A percentile compares a stretch with the other conserved stretches of the same genome.
These are phyloP conservation scores for Ophiostoma montium DNA, from an alignment of 2,329 filamentous ascomycete genomes.

Conservation along the genomic window DNA sequence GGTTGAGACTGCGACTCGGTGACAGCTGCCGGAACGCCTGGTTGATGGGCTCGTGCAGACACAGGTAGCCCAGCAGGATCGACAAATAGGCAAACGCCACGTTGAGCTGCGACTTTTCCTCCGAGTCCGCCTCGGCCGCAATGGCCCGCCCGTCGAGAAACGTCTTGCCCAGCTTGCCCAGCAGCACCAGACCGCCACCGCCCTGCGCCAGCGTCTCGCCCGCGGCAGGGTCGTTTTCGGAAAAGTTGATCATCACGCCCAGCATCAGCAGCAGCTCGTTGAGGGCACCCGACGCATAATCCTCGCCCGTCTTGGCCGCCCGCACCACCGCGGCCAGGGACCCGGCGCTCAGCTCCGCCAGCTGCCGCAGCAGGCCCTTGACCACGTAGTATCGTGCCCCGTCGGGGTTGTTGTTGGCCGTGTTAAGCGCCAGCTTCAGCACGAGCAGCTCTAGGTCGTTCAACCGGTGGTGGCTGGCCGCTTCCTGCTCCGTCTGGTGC, in stretches of 20 bases:
- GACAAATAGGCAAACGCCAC: constrained; percentile 80
- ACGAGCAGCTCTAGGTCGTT: constrained; percentile 32
- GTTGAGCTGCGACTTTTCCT: constrained; percentile 62
- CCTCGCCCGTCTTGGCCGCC: constrained; percentile 30
- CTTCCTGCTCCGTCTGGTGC: constrained; percentile 14
- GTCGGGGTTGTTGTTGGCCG: constrained; percentile 65
- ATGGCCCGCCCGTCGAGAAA: constrained; percentile 55
- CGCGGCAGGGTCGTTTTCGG: constrained; percentile 58
- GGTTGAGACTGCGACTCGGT: constrained; percentile 28
- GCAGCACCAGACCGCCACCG: constrained; percentile 25
- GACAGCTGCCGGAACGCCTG: constrained; percentile 28
- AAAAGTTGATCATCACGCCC: constrained; percentile 75
- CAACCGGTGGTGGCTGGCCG: constrained; percentile 2
- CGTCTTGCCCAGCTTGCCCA: constrained; percentile 41
- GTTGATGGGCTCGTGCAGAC: constrained; percentile 36
- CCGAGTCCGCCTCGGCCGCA: constrained; percentile 58
- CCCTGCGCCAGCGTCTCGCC: constrained; percentile 29
- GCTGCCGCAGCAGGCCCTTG: constrained; percentile 34
- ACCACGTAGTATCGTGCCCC: constrained; percentile 57
- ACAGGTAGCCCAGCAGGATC: constrained; percentile 71
- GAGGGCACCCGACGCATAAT: constrained; percentile 37
- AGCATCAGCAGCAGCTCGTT: constrained; percentile 65
- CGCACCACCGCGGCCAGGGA: constrained; percentile 34
- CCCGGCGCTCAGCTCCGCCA: constrained; percentile 36
- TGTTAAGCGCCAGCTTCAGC: constrained; percentile 64